phyloP scores from a whole-genome alignment of 768 basidiomycete genomes.

The Psilocybe tampanensis region DNA sequence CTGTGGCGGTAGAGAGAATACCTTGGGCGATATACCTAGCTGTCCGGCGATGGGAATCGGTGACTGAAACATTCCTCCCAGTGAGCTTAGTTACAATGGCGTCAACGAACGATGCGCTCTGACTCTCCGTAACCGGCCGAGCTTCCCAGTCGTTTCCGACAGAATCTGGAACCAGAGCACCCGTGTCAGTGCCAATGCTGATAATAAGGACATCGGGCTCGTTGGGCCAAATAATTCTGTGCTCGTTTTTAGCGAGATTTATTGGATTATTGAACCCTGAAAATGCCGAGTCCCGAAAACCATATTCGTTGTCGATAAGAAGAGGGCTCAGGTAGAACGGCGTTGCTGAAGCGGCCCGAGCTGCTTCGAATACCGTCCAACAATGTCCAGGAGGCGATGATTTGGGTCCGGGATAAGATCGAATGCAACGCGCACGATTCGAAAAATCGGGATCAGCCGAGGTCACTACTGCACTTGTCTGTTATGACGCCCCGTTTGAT shows the following conservation, averaged over 20 bases:
- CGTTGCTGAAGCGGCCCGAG: conserved; percentile 19
- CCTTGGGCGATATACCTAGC: not conserved
- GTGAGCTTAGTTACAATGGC: not conserved
- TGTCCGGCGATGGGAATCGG: not conserved
- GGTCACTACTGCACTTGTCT: conserved; percentile 24
- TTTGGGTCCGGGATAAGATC: conserved; percentile 21
- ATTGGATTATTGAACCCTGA: conserved; percentile 28
- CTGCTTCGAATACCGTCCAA: conserved; percentile 25
- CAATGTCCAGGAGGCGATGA: conserved; percentile 12
- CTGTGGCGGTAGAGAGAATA: not conserved
- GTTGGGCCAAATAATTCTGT: conserved; percentile 18
- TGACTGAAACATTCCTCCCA: not conserved
- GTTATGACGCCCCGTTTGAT: not conserved
- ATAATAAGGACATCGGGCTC: conserved; percentile 1
- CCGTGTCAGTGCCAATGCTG: conserved; percentile 2
- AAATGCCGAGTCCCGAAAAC: conserved; percentile 26
- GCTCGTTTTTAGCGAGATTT: conserved; percentile 16
- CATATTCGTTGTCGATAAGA: conserved; percentile 13
- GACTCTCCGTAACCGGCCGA: conserved; percentile 1
- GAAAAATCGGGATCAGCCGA: conserved; percentile 23
- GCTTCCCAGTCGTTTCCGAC: not conserved
- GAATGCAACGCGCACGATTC: conserved; percentile 21
- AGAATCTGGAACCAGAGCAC: not conserved
- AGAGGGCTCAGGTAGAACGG: conserved; percentile 20
- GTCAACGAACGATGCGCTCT: not conserved